A percentile compares a stretch with the other conserved stretches of the same genome.
Evolutionary conservation across 83 land plant genomes (phyloP).

Genomic region (Diphasiastrum complanatum): DNA sequence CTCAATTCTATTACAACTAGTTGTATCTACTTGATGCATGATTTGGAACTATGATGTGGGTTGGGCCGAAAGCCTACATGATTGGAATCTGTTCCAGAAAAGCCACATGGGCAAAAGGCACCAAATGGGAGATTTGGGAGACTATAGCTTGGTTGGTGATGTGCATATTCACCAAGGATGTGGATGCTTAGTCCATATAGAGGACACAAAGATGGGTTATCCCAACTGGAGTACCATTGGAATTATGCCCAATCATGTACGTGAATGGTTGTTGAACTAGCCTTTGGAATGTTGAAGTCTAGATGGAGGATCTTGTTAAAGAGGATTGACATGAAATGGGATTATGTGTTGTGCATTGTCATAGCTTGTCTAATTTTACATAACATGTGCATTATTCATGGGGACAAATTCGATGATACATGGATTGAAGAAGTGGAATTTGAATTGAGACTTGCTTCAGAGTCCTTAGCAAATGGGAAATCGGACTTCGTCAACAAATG

Average conservation of each 20-base stretch:
- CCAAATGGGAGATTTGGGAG: background rate
- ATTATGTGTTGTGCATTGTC: background rate
- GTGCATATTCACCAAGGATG: constrained; percentile 2
- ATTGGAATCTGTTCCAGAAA: background rate
- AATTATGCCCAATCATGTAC: constrained; percentile 3
- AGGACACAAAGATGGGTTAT: constrained; percentile 10
- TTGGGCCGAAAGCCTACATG: constrained; percentile 10
- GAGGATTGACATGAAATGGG: background rate
- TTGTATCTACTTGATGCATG: background rate
- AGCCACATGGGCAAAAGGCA: background rate
- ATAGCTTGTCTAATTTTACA: background rate
- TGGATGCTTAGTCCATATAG: constrained; percentile 5
- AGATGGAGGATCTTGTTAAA: background rate
- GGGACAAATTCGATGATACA: background rate
- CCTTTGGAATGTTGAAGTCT: background rate
- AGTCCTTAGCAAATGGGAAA: too few species aligned
- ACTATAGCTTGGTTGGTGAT: background rate
- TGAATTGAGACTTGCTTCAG: too few species aligned
- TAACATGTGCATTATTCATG: constrained; percentile 5
- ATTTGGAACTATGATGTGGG: constrained; percentile 8
- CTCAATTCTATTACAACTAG: background rate
- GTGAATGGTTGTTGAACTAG: constrained; percentile 1
- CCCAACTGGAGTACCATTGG: background rate
- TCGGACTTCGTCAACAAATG: too few species aligned
- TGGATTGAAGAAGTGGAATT: background rate